Conservation (phyloP, 352 stramenopile genomes). For the Phytophthora aleatoria region DNA sequence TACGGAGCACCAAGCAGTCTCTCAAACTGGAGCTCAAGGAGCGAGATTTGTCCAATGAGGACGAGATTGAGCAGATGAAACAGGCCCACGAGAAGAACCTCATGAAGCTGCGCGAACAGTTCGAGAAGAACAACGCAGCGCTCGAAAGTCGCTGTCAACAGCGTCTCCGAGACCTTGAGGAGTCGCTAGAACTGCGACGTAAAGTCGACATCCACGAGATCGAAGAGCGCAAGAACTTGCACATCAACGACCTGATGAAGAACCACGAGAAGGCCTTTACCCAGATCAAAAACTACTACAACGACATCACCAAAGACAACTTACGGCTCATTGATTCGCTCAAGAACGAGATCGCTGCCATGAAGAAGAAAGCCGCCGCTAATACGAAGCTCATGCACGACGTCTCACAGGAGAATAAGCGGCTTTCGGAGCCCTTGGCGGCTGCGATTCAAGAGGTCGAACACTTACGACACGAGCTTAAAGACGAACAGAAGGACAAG, state of each 20-base stretch:
- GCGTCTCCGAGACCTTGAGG: conserved; percentile 70
- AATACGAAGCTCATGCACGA: conserved; percentile 95
- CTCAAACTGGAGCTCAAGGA: conserved; percentile 87
- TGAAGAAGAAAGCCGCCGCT: conserved; percentile 91
- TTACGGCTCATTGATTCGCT: conserved; percentile 92
- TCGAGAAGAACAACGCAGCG: conserved; percentile 85
- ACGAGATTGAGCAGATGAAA: conserved; percentile 91
- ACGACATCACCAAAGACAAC: conserved; percentile 95
- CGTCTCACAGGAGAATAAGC: conserved; percentile 93
- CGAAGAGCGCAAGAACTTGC: conserved; percentile 94
- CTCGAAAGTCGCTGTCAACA: conserved; percentile 77
- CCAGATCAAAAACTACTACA: conserved; percentile 97
- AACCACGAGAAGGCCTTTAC: conserved; percentile 94
- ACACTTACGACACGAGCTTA: conserved; percentile 87
- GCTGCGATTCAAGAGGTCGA: conserved; percentile 90
- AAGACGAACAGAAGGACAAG: conserved; percentile 92
- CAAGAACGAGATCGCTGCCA: conserved; percentile 92
- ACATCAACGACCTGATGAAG: conserved; percentile 96
- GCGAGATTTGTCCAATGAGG: conserved; percentile 83
- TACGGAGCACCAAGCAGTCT: conserved; percentile 77
- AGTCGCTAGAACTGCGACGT: conserved; percentile 89
- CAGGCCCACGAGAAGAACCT: conserved; percentile 93
- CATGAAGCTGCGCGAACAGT: conserved; percentile 90
- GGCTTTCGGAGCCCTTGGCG: conserved; percentile 86
- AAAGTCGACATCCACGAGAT: conserved; percentile 95